Base-by-base conservation (phyloP, 2,329 filamentous ascomycete species). In the Sarocladium kiliense region DNA sequence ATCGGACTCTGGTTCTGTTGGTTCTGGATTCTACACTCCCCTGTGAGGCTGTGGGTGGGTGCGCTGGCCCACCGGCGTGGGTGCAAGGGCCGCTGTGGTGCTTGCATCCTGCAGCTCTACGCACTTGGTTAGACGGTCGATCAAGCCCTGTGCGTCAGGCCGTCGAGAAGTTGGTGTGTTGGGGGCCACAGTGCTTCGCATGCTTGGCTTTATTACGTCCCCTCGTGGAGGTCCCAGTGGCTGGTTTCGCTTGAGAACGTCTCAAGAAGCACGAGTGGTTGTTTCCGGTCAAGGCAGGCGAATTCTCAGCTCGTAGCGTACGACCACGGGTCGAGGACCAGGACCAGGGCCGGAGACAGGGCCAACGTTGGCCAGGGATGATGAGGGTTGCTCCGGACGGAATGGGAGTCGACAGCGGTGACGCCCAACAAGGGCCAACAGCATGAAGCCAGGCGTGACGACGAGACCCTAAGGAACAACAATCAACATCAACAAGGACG, bases 341-440 rank as follows among this genome's bases (percentile, higher is more conserved):
- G 44, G 25, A 47, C n/a, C 27, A 30, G 44, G 23, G 21, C 3
- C 23, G 11, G 18, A 21, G 9, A n/a, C 7, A 47, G 39, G 39
- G 18, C 39, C 44, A 30, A 30, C 44, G 21, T 23, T 25, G 10
- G 18, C 41, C 21, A 23, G 41, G 41, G 19, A 23, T 44, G n/a
- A 19, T 16, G 41, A 5, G 18, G 5, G 6, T 23, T 21, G 41
- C 7, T 44, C 9, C n/a, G 6, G 25, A 47, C 21, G n/a, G 18
- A 21, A 23, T 25, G 25, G 16, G 7, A 32, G 18, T 51, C 47
- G 27, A 51, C 47, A 51, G 47, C 47, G 47, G 47, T 51, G 47
- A 51, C 27, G 47, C 47, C 47, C 30, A 36, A 51, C 47, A 21
- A 36, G 26, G 47, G 47, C 47, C 47, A 51, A 51, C 47, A 51